Percentiles rank a stretch among this genome's conserved stretches.
Conservation (phyloP, 1,284 basidiomycete genomes). For the Clitocybe nebularis region DNA sequence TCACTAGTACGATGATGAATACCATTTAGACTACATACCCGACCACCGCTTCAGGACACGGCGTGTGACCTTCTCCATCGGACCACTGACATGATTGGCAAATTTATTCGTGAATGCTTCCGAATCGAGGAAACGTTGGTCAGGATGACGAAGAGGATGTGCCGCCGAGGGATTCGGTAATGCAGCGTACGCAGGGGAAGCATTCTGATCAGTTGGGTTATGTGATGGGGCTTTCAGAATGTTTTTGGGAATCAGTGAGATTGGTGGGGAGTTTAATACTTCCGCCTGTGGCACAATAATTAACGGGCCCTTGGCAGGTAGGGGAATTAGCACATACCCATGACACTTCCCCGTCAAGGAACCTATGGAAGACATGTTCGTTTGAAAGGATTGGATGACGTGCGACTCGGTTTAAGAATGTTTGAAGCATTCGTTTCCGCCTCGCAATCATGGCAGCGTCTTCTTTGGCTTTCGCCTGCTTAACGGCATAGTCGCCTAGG, state of each 20-base stretch:
- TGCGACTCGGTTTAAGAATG: constrained; percentile 87
- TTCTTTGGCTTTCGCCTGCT: constrained; percentile 96
- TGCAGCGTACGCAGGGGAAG: constrained; percentile 74
- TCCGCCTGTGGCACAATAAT: constrained; percentile 57
- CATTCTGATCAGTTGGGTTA: constrained; percentile 81
- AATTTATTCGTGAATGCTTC: constrained; percentile 98
- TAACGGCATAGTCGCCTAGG: constrained; percentile 94
- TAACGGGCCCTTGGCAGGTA: constrained; percentile 5
- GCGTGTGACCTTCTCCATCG: constrained; percentile 95
- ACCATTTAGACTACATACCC: constrained; percentile 41
- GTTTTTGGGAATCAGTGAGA: constrained; percentile 91
- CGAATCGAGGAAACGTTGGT: constrained; percentile 93
- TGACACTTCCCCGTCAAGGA: constrained; percentile 91
- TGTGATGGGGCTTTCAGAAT: constrained; percentile 93
- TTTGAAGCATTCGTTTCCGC: constrained; percentile 92
- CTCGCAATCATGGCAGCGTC: constrained; percentile 90
- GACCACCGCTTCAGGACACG: constrained; percentile 92
- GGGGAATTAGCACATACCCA: constrained; percentile 60
- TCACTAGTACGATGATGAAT: not conserved
- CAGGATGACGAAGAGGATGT: constrained; percentile 83
- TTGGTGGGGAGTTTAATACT: constrained; percentile 87
- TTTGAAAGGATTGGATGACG: constrained; percentile 92
- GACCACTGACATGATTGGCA: constrained; percentile 84
- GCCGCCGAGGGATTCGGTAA: constrained; percentile 87
- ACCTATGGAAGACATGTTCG: constrained; percentile 93